phyloP scores from a whole-genome alignment of 768 basidiomycete genomes.

The Inosperma sp. region DNA sequence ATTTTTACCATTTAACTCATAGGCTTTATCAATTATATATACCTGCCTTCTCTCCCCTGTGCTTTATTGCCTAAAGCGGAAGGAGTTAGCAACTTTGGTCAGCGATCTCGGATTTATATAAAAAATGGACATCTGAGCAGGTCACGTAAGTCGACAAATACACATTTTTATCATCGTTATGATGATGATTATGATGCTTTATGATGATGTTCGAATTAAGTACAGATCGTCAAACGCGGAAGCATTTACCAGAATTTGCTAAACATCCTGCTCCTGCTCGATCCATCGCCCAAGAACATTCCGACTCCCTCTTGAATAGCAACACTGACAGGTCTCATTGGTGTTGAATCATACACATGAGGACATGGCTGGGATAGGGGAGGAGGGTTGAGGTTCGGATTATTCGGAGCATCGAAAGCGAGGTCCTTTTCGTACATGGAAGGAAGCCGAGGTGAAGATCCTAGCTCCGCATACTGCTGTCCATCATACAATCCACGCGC shows the following conservation, averaged over 20 bases:
- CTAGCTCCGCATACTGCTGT: constrained; percentile 46
- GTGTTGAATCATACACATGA: constrained; percentile 71
- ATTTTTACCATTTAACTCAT: too few relatives aligned
- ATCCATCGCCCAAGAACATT: constrained; percentile 44
- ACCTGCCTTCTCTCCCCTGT: too few relatives aligned
- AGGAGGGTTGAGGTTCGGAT: constrained; percentile 40
- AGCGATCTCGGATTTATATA: too few relatives aligned
- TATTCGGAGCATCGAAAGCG: constrained; percentile 22
- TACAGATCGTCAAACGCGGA: too few relatives aligned
- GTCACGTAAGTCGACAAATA: too few relatives aligned
- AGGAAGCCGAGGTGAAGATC: constrained; percentile 48
- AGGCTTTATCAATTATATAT: too few relatives aligned
- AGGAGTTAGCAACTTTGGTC: too few relatives aligned
- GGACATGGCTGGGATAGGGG: constrained; percentile 72
- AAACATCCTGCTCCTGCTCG: constrained; percentile 44
- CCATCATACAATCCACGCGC: constrained; percentile 54
- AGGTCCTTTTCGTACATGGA: constrained; percentile 77
- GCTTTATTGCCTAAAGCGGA: too few relatives aligned
- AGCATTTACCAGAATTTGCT: constrained; percentile 53
- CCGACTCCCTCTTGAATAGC: constrained; percentile 73
- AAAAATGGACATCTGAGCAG: too few relatives aligned
- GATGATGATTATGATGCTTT: too few relatives aligned
- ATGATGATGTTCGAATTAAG: too few relatives aligned
- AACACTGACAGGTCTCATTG: constrained; percentile 70
- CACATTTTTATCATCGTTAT: too few relatives aligned